phyloP scores from a whole-genome alignment of 352 stramenopile genomes.

The Thalassiosira mediterranea region DNA sequence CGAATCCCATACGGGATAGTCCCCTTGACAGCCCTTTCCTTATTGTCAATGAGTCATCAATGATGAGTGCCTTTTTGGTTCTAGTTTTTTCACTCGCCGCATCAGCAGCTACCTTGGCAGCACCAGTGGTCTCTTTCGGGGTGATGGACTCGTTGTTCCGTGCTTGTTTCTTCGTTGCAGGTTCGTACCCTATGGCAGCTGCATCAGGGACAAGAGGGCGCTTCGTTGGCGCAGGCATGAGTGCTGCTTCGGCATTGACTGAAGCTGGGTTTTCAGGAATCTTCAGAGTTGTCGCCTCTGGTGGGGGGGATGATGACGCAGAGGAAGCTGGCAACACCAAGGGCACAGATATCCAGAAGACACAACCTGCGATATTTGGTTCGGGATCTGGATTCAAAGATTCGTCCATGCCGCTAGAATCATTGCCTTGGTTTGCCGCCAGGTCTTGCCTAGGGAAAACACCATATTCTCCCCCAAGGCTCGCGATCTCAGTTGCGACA shows the following conservation, averaged over 20 bases:
- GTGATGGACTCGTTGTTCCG: no score
- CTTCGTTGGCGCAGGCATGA: neutral
- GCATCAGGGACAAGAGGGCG: no score
- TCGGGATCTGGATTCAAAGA: slow-evolving; percentile 3
- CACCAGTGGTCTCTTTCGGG: no score
- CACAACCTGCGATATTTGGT: slow-evolving; percentile 37
- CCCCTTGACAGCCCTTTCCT: slow-evolving; percentile 62
- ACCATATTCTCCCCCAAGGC: slow-evolving; percentile 69
- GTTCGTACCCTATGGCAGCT: neutral
- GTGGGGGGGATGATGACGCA: neutral
- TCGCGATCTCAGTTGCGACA: slow-evolving; percentile 67
- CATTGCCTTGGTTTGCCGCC: neutral
- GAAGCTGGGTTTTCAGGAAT: neutral
- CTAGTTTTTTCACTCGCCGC: no score
- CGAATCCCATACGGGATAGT: slow-evolving; percentile 62
- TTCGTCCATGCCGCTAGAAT: neutral
- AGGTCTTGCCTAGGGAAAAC: slow-evolving; percentile 39
- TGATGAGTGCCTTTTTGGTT: slow-evolving; percentile 51
- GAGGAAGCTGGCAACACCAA: slow-evolving; percentile 23
- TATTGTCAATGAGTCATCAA: slow-evolving; percentile 72
- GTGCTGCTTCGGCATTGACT: neutral
- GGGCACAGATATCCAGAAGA: slow-evolving; percentile 73
- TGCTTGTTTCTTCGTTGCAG: no score
- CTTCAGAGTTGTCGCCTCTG: no score
- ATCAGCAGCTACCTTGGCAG: no score